Evolutionary conservation across 2,329 filamentous ascomycete species (phyloP), one percentile per base, ranked within the genome.

Genomic region (Cercospora beticola): DNA sequence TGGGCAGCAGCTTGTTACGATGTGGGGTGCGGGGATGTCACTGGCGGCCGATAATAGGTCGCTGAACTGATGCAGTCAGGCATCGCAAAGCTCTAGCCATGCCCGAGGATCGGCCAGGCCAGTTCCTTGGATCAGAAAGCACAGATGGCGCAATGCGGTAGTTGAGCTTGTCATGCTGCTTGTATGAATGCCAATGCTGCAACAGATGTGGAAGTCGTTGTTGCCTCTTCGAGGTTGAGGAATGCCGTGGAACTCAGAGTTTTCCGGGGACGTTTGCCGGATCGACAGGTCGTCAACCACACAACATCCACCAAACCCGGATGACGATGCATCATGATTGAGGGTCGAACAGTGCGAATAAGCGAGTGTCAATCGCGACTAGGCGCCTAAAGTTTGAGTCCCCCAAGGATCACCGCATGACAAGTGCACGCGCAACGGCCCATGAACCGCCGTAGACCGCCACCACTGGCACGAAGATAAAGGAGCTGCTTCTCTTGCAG

Each of bases 361-460:
- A 28, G 49, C 12, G 23, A 56, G n/a, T n/a, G 49, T 28, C 49
- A 56, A 56, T 56, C 23, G 49, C 14, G 21, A 28, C 49, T 3
- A 56, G 23, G 49, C 26, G 56, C 28, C 30, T 23, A 28, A 18
- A 59, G 30, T 23, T 54, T 28, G 31, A 26, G 12, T 10, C 16
- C 23, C n/a, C 28, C 56, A 16, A 36, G 56, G 28, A 59, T 59
- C 30, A 16, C 28, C 28, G 56, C n/a, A 59, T 36, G 28, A 59
- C 56, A 56, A 56, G 28, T 33, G 56, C 56, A 59, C 56, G 30
- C 30, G 43, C 66, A 60, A 73, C 73, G 68, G 56, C 31, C 56
- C 31, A 31, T 5, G 67, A 70, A 64, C 16, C 18, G 31, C 28
- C 56, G 28, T 33, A 59, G 56, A 59, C 31, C 56, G 56, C 56